Base-by-base conservation (phyloP, 768 basidiomycete species). In the Terana coerulea region DNA sequence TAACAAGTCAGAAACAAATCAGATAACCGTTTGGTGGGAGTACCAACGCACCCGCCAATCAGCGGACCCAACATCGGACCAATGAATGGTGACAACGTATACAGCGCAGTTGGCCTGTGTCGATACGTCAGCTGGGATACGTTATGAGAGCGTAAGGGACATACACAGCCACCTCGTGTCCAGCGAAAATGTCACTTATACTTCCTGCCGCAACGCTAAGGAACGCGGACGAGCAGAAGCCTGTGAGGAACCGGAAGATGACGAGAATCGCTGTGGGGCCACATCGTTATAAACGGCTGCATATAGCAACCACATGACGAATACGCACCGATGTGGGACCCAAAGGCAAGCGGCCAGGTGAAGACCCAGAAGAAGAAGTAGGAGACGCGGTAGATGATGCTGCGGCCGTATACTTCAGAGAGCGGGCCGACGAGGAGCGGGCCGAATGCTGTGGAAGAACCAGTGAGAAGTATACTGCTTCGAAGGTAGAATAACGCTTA, bases 331-430 rank as follows among this genome's bases (percentile, higher is more conserved):
- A 81, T 74, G 57, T 88, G 74, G 1, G 81, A 82, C 1, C 86
- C 78, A 53, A 92, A 91, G 0, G 87, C 86, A 5, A 88, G 81
- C 0, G 87, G 85, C 60, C 84, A 85, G 17, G 81, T 79, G 49
- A 85, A 75, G 1, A 77, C 59, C 59, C 86, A 80, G 64, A 88
- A 84, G 9, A 80, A 54, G 1, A 69, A 54, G 55, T 85, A 91
- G 0, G 85, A 84, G 3, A 74, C 57, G 14, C 75, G 71, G 62
- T 91, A 89, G 12, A 89, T 77, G 33, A 74, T 63, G 48, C 78
- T 83, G 12, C 62, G 72, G 1, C 90, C 88, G 60, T 82, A 80
- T 14, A 87, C 56, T 58, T 76, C 74, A 49, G 69, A 81, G 22
- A 67, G 70, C 1, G 73, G 72, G 6, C 69, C 72, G 64, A 61